A percentile compares a stretch with the other conserved stretches of the same genome.
Evolutionary conservation across 2,329 filamentous ascomycete species (phyloP).

Genomic region (Sarocladium strictum): DNA sequence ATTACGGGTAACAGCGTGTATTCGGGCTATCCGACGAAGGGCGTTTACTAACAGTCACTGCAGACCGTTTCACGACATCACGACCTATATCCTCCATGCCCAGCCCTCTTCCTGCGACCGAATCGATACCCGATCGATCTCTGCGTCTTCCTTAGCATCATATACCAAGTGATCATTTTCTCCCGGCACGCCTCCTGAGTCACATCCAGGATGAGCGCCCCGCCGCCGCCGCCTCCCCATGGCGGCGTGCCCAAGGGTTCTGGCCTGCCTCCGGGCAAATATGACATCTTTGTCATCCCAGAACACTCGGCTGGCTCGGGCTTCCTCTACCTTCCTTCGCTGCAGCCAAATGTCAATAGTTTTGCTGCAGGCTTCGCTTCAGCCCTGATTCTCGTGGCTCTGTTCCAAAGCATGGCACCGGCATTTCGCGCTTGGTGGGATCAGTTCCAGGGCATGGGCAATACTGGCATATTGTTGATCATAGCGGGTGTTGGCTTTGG

Average conservation of each 20-base stretch:
- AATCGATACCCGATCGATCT: background rate
- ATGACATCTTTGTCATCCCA: constrained; percentile 96
- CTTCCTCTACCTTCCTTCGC: constrained; percentile 89
- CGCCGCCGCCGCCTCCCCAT: constrained; percentile 79
- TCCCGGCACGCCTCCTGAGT: background rate
- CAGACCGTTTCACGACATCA: constrained; percentile 6
- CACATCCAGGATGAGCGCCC: constrained; percentile 37
- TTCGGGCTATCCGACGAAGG: background rate
- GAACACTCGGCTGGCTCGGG: constrained; percentile 84
- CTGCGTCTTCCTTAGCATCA: background rate
- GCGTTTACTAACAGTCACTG: background rate
- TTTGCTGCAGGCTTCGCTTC: constrained; percentile 82
- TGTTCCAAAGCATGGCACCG: constrained; percentile 71
- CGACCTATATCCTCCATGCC: constrained; percentile 3
- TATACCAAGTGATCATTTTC: background rate
- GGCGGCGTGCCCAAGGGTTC: constrained; percentile 66
- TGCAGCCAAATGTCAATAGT: constrained; percentile 81
- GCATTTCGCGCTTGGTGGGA: constrained; percentile 68
- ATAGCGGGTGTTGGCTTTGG: constrained; percentile 67
- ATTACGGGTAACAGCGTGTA: background rate
- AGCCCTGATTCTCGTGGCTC: constrained; percentile 63
- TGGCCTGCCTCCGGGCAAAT: constrained; percentile 80
- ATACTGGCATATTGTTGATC: constrained; percentile 66
- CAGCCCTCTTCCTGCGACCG: background rate
- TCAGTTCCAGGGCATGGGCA: constrained; percentile 64